These are phyloP conservation scores for Leccinum subrobustum DNA, from an alignment of 1,284 basidiomycete genomes.

Conservation along the genomic window DNA sequence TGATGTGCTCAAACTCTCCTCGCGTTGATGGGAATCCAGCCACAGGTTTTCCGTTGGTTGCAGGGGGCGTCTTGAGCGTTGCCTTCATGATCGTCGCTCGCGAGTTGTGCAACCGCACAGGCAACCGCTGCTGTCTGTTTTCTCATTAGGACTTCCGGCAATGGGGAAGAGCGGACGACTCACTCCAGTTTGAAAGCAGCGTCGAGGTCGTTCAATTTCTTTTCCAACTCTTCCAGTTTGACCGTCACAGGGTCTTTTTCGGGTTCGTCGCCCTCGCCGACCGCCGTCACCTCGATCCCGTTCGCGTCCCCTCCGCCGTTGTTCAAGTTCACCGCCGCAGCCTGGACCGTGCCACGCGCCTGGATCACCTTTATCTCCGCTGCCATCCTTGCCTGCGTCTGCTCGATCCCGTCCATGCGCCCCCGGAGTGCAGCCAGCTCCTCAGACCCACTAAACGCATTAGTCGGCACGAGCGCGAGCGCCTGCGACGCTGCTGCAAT, in stretches of 20 bases:
- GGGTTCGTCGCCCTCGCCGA: neutral
- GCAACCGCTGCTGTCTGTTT: slow-evolving; percentile 17
- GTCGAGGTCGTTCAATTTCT: slow-evolving; percentile 19
- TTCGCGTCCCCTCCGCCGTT: neutral
- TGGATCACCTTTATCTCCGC: slow-evolving; percentile 16
- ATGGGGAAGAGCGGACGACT: neutral
- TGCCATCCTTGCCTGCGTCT: slow-evolving; percentile 12
- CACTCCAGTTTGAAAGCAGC: slow-evolving; percentile 25
- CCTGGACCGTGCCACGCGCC: slow-evolving; percentile 8
- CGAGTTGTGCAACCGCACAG: slow-evolving; percentile 21
- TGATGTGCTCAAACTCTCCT: slow-evolving; percentile 30
- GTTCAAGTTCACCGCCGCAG: neutral
- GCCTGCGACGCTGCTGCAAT: slow-evolving; percentile 40
- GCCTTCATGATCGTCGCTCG: slow-evolving; percentile 25
- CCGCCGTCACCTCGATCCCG: neutral
- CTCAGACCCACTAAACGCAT: neutral
- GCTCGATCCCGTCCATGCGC: slow-evolving; percentile 21
- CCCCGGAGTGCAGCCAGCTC: no score
- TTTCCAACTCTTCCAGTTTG: slow-evolving; percentile 21
- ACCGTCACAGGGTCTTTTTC: neutral
- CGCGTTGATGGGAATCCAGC: slow-evolving; percentile 15
- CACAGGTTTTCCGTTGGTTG: slow-evolving; percentile 19
- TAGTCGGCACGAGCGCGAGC: slow-evolving; percentile 31
- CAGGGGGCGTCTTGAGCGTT: neutral
- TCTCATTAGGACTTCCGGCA: neutral